These are phyloP conservation scores for Clitoria ternatea DNA, from an alignment of 306 rosid species.

Conservation along the genomic window DNA sequence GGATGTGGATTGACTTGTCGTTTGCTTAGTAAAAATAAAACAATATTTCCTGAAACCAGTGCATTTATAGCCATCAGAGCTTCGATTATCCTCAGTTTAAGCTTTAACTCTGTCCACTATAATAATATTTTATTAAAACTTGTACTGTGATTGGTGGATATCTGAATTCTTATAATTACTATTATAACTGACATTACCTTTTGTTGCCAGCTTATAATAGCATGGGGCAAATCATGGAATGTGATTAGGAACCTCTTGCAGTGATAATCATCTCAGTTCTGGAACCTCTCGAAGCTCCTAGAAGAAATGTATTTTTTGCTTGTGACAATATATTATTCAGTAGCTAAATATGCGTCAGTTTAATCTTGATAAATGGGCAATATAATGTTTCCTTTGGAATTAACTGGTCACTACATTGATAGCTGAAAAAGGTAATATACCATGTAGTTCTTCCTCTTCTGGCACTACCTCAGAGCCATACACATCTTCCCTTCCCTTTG, in stretches of 20 bases:
- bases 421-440: too few species aligned
- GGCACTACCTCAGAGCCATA: too few species aligned
- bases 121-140: neutral
- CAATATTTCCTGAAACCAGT: neutral
- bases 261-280: conserved; percentile 67
- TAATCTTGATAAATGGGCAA: too few species aligned
- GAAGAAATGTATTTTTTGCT: too few species aligned
- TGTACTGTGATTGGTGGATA: neutral
- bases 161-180: neutral
- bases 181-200: conserved; percentile 7
- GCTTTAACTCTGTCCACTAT: neutral
- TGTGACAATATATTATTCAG: too few species aligned
- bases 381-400: too few species aligned
- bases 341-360: too few species aligned
- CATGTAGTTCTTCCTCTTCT: too few species aligned
- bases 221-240: conserved; percentile 22
- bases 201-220: conserved; percentile 32
- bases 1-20: neutral
- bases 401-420: too few species aligned
- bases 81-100: neutral
- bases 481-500: too few species aligned
- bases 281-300: conserved; percentile 80
- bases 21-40: neutral
- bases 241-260: conserved; percentile 26
- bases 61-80: neutral